A percentile compares a stretch with the other conserved stretches of the same genome.
These are phyloP conservation scores for Neophaeococcomyces mojaviensis DNA, from an alignment of 2,329 filamentous ascomycete genomes.

Conservation along the genomic window DNA sequence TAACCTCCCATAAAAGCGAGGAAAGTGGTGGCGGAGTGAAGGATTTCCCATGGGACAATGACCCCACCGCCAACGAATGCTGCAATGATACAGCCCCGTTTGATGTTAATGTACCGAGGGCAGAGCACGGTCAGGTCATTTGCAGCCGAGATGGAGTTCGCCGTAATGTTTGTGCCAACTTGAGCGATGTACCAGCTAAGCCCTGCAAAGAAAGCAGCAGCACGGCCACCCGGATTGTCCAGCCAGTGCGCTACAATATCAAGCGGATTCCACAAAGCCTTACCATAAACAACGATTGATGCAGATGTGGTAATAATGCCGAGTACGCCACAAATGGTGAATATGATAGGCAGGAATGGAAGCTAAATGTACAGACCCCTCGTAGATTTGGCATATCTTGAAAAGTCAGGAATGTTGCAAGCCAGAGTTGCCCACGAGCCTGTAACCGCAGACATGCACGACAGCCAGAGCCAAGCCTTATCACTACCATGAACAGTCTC, in stretches of 20 bases:
- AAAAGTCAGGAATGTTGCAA: constrained; percentile 48
- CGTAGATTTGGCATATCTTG: constrained; percentile 31
- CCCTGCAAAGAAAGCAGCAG: constrained; percentile 44
- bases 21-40: constrained; percentile 35
- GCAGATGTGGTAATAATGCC: constrained; percentile 55
- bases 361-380: constrained; percentile 37
- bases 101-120: constrained; percentile 47
- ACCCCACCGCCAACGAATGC: constrained; percentile 37
- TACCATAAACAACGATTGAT: constrained; percentile 19
- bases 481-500: constrained; percentile 40
- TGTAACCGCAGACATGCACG: constrained; percentile 24
- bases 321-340: constrained; percentile 43
- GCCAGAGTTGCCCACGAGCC: constrained; percentile 32
- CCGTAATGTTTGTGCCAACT: constrained; percentile 47
- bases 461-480: constrained; percentile 40
- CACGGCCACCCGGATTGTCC: constrained; percentile 25
- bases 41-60: constrained; percentile 42
- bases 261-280: constrained; percentile 40
- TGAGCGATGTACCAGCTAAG: constrained; percentile 49
- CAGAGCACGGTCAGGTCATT: constrained; percentile 44
- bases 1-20: constrained; percentile 33
- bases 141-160: constrained; percentile 49
- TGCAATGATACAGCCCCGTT: constrained; percentile 34
- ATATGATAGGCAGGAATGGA: constrained; percentile 42
- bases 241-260: constrained; percentile 33